Evolutionary conservation across 164 flowering plant genomes (phyloP), one percentile per base, ranked within the genome.

Genomic region (Euptelea pleiosperma): DNA sequence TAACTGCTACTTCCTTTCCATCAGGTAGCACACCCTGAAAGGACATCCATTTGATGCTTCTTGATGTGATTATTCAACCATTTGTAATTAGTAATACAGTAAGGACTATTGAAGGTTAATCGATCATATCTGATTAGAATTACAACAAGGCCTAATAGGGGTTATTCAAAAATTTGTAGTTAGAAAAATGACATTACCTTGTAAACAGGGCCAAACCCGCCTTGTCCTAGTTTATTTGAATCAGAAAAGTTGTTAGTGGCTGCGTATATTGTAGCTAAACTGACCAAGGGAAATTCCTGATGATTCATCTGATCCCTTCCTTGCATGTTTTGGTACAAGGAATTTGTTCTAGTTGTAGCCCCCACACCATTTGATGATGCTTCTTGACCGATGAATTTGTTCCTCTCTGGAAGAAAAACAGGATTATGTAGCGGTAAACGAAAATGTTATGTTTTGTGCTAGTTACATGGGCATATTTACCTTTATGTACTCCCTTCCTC

Each of bases 131-230:
- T n/a, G 15, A 39, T 2, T 10, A 39, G 15, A 10, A 10, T 10
- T 10, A 39, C 10, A 2, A 1, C 42, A 39, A 1, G 14, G 10
- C 42, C 42, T 39, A n/a, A 10, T 10, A n/a, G 15, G 15, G 15
- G 15, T 1, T 14, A 1, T 18, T n/a, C 19, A 8, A 42, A 57
- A 4, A 18, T 2, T 29, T 11, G 19, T 10, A 31, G 8, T 0
- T 6, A 4, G 16, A 25, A 33, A 48, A 39, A 8, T 2, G 3
- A 29, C 2, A 19, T 39, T 59, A 79, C 79, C 82, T 68, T 70
- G 63, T 70, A 78, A 16, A 79, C 83, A 2, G 77, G 57, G 2
- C 83, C 83, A 37, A 79, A 76, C 1, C 83, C 80, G 2, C 83
- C 83, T 65, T 72, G 55, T 26, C 83, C 83, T 16, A 79, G 73